phyloP scores from a whole-genome alignment of 768 basidiomycete species.

The Suillus tomentosus region DNA sequence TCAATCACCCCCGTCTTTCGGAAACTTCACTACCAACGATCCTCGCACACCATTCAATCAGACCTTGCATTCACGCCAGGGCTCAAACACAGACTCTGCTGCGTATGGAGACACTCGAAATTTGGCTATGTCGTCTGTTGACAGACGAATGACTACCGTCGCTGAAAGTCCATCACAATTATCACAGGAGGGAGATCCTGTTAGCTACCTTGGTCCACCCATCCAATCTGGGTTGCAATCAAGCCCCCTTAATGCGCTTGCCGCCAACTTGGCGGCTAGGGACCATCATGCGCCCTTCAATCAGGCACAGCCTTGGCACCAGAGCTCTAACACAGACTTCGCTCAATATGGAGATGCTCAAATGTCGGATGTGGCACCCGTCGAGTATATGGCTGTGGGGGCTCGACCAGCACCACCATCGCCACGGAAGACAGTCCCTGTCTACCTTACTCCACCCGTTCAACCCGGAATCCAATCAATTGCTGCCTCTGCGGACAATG shows the following conservation, averaged over 20 bases:
- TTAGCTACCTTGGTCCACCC: constrained; percentile 7
- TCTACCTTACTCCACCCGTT: constrained; percentile 15
- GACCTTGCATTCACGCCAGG: constrained; percentile 15
- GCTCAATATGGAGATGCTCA: constrained; percentile 20
- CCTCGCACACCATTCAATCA: neutral
- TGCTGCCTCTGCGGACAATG: neutral
- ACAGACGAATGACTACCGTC: constrained; percentile 47
- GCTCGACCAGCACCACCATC: constrained; percentile 34
- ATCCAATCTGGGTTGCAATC: neutral
- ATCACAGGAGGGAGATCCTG: neutral
- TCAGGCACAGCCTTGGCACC: constrained; percentile 17
- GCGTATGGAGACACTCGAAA: constrained; percentile 19
- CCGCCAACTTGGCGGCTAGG: neutral
- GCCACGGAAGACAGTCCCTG: constrained; percentile 26
- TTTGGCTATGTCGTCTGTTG: constrained; percentile 36
- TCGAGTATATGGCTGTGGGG: too few species aligned
- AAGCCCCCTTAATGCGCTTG: neutral
- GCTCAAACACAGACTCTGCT: constrained; percentile 20
- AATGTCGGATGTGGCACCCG: constrained; percentile 32
- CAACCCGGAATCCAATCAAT: constrained; percentile 5
- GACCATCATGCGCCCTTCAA: neutral
- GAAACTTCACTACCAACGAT: neutral
- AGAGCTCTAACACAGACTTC: constrained; percentile 22
- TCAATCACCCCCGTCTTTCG: neutral
- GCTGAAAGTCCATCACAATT: neutral